A percentile compares a stretch with the other conserved stretches of the same genome.
These are phyloP conservation scores for Eragrostis curvula DNA, from an alignment of 176 grass and related monocot genomes.

Conservation along the genomic window DNA sequence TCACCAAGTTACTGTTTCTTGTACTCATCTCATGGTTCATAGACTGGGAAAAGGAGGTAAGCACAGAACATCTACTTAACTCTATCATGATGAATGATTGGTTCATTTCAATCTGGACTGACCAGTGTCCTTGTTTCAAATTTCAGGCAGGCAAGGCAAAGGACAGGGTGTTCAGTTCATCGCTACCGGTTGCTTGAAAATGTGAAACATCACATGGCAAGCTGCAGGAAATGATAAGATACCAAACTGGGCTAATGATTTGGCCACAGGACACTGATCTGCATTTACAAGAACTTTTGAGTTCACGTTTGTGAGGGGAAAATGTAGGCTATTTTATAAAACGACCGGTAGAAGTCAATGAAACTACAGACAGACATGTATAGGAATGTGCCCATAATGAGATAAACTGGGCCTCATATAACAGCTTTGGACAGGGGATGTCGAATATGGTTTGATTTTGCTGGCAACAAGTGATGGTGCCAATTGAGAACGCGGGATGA, in stretches of 20 bases:
- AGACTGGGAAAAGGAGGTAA: constrained; percentile 37
- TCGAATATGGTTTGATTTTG: background rate
- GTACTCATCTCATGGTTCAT: background rate
- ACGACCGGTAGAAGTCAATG: background rate
- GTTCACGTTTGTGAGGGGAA: background rate
- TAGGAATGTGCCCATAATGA: background rate
- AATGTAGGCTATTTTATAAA: background rate
- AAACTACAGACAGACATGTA: background rate
- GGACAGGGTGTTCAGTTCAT: constrained; percentile 54
- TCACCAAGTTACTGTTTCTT: constrained; percentile 30
- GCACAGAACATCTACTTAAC: background rate
- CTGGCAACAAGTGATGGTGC: background rate
- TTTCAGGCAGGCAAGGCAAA: constrained; percentile 33
- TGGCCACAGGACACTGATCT: background rate
- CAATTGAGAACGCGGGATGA: background rate
- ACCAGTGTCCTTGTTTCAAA: background rate
- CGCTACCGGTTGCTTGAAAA: constrained; percentile 41
- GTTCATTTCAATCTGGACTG: background rate
- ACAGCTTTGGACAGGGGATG: background rate
- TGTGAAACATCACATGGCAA: background rate
- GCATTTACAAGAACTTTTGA: background rate
- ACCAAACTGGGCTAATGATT: background rate
- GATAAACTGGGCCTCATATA: background rate
- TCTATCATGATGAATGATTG: background rate
- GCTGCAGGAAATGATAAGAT: background rate